These are phyloP conservation scores for Aspergillus pseudonomiae DNA, from an alignment of 2,329 filamentous ascomycete species.

Conservation along the genomic window DNA sequence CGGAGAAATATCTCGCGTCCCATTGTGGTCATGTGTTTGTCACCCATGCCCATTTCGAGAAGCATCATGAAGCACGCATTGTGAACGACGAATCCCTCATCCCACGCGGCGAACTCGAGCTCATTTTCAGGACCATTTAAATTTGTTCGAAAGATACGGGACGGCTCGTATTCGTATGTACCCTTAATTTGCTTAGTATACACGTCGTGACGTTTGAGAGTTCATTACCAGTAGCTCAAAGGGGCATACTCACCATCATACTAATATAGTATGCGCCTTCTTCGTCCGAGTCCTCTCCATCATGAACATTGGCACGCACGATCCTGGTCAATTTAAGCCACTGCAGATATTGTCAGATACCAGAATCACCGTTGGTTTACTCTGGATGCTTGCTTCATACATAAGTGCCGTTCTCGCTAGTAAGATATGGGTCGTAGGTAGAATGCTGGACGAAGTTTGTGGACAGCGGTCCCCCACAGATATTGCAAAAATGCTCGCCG, in stretches of 20 bases:
- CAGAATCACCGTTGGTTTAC: neutral
- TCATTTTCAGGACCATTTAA: neutral
- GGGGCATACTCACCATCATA: neutral
- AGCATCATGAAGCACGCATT: neutral
- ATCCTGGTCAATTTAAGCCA: neutral
- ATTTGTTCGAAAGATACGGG: neutral
- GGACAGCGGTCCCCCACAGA: conserved; percentile 10
- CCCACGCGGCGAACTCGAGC: neutral
- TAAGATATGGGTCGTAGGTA: neutral
- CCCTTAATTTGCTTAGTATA: neutral
- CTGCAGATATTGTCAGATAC: neutral
- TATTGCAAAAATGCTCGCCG: conserved; percentile 5
- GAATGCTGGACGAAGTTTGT: neutral
- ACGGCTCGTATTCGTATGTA: neutral
- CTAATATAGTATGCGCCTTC: neutral
- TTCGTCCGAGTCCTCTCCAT: neutral
- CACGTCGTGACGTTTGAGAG: neutral
- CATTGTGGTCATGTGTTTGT: neutral
- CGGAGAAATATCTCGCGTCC: neutral
- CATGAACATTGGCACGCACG: neutral
- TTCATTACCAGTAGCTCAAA: neutral
- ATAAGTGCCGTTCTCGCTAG: neutral
- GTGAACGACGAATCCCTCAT: neutral
- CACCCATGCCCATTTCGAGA: neutral
- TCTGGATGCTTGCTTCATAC: neutral